phyloP scores from a whole-genome alignment of 805 yeast genomes.

The Danielozyma ontarioensis region DNA sequence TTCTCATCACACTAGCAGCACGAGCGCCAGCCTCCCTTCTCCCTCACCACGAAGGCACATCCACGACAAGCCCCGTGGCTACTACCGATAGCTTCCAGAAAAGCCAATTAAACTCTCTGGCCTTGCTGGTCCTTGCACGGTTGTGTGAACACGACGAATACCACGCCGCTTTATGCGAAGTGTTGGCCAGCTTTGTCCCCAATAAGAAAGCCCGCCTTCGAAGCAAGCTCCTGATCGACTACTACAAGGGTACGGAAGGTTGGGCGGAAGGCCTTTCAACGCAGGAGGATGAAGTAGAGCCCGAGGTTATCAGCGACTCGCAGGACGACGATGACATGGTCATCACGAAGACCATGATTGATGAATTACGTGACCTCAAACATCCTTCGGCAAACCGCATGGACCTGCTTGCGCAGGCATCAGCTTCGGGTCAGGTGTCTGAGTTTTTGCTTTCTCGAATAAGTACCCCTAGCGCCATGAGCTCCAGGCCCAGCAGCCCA shows the following conservation, averaged over 20 bases:
- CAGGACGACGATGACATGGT: slow-evolving; percentile 11
- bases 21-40: too few species aligned
- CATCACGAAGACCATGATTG: not conserved
- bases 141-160: too few species aligned
- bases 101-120: too few species aligned
- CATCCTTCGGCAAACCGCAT: not conserved
- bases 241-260: not conserved
- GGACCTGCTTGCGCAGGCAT: not conserved
- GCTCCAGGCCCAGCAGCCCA: too few species aligned
- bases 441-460: not conserved
- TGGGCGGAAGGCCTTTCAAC: not conserved
- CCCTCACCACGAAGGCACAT: too few species aligned
- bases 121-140: too few species aligned
- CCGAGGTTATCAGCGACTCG: slow-evolving; percentile 19
- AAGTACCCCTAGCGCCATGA: not conserved
- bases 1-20: too few species aligned
- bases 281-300: slow-evolving; percentile 1
- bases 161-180: too few species aligned
- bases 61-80: too few species aligned
- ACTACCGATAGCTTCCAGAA: too few species aligned
- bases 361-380: not conserved
- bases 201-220: too few species aligned
- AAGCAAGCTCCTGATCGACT: not conserved
- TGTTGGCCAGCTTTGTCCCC: too few species aligned
- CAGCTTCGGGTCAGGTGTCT: not conserved